These are phyloP conservation scores for Daldinia grandis DNA, from an alignment of 495 filamentous ascomycete genomes.

Conservation along the genomic window DNA sequence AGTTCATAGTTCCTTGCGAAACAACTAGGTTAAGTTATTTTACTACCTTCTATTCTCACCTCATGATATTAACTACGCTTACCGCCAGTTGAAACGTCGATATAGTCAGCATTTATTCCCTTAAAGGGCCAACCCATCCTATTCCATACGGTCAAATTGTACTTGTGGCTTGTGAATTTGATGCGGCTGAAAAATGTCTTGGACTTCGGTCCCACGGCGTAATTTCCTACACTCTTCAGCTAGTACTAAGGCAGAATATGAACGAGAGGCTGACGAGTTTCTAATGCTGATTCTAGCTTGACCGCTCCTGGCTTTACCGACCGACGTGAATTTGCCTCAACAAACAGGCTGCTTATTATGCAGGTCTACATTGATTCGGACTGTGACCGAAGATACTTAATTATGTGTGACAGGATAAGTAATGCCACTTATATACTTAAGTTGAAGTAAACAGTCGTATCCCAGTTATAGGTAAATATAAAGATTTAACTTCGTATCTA, in stretches of 20 bases:
- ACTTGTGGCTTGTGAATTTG: background rate
- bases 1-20: no score
- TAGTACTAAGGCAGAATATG: background rate
- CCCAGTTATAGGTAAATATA: background rate
- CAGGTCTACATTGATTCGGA: background rate
- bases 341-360: background rate
- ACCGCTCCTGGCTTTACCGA: background rate
- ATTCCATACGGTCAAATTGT: background rate
- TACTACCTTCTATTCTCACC: no score
- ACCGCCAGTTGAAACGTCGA: background rate
- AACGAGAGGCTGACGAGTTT: background rate
- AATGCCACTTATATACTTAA: background rate
- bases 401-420: no score
- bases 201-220: slow-evolving; percentile 5
- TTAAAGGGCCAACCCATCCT: background rate
- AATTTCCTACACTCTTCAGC: background rate
- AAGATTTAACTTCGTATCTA: no score
- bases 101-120: background rate
- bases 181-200: slow-evolving; percentile 1
- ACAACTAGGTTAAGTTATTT: no score
- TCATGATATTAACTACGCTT: no score
- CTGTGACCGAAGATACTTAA: background rate
- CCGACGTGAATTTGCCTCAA: background rate
- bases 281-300: background rate
- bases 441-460: background rate